Conservation (phyloP, 1,284 basidiomycete species). For the Golubevia pallescens region DNA sequence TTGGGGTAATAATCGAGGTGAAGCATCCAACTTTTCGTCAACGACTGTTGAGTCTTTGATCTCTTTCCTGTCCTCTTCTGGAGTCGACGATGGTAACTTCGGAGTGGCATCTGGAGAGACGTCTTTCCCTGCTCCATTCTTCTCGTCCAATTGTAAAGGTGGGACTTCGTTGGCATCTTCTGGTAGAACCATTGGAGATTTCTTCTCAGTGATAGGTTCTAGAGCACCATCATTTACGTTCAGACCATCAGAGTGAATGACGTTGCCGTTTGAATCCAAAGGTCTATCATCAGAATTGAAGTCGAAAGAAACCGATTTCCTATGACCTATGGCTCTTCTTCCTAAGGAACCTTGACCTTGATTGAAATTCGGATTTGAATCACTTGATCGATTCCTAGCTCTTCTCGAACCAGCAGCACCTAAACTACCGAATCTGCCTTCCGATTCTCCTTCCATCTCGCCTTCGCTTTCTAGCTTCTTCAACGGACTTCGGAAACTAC, state of each 20-base stretch:
- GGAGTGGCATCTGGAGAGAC: background rate
- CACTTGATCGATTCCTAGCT: conserved; percentile 7
- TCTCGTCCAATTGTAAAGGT: background rate
- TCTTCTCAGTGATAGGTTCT: conserved; percentile 10
- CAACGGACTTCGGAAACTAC: background rate
- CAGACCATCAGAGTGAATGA: background rate
- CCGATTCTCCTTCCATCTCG: background rate
- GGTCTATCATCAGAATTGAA: conserved; percentile 2
- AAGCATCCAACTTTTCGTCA: background rate
- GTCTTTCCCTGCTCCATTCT: background rate
- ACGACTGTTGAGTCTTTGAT: background rate
- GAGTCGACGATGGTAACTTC: background rate
- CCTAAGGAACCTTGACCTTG: conserved; percentile 2
- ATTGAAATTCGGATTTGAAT: conserved; percentile 2
- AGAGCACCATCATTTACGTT: background rate
- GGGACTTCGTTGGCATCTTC: background rate
- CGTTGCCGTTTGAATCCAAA: background rate
- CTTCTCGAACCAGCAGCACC: background rate
- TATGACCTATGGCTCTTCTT: background rate
- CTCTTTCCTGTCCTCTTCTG: background rate
- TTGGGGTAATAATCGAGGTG: background rate
- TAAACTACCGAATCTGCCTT: background rate
- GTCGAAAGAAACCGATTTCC: conserved; percentile 1
- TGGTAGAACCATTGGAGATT: conserved; percentile 3
- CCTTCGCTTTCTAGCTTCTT: conserved; percentile 1